Evolutionary conservation across 2,329 filamentous ascomycete genomes (phyloP).

Genomic region (Trichoderma simmonsii): DNA sequence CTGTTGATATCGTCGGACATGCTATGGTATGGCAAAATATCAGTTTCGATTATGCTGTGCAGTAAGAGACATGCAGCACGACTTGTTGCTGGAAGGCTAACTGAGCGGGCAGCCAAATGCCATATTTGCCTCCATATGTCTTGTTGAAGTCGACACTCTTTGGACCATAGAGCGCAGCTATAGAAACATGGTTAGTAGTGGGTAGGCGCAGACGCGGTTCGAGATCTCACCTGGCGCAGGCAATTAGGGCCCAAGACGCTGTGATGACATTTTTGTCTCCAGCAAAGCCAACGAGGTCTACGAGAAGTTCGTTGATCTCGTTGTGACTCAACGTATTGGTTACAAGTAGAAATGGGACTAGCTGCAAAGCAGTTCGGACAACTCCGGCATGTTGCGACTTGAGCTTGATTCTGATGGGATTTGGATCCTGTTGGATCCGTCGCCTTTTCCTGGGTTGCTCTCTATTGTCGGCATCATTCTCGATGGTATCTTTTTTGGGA

Average conservation of each 20-base stretch:
- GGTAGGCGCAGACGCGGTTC: neutral
- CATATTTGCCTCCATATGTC: constrained; percentile 20
- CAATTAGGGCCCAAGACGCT: constrained; percentile 80
- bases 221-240: constrained; percentile 67
- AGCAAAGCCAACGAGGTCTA: constrained; percentile 56
- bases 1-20: constrained; percentile 68
- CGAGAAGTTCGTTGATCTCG: constrained; percentile 54
- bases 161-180: constrained; percentile 32
- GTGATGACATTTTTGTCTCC: constrained; percentile 66
- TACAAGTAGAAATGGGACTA: constrained; percentile 56
- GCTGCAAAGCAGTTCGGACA: constrained; percentile 53
- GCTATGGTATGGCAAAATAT: constrained; percentile 64
- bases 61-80: constrained; percentile 75
- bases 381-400: constrained; percentile 42
- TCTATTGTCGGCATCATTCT: constrained; percentile 28
- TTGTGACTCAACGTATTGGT: constrained; percentile 45
- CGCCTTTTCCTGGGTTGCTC: constrained; percentile 54
- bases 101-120: constrained; percentile 55
- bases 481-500: constrained; percentile 24
- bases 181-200: constrained; percentile 23
- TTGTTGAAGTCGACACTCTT: constrained; percentile 34
- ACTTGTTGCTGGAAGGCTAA: constrained; percentile 68
- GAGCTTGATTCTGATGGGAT: constrained; percentile 49
- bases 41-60: constrained; percentile 60
- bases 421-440: constrained; percentile 41